A percentile compares a stretch with the other conserved stretches of the same genome.
These are phyloP conservation scores for Hansenula sp. DNA, from an alignment of 1,139 yeast genomes.

Conservation along the genomic window DNA sequence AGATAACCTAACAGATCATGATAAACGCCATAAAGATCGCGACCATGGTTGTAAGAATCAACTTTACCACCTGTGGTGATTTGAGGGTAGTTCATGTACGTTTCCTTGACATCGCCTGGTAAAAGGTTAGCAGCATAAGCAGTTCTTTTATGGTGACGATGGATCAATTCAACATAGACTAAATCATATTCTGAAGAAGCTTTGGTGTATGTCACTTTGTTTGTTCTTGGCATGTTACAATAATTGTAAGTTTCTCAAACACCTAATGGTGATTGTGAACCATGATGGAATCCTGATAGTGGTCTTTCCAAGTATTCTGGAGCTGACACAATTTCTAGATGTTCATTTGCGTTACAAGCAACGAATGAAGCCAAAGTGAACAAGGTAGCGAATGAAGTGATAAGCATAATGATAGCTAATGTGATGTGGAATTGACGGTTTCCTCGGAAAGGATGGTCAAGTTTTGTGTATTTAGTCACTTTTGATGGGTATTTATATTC, in stretches of 20 bases:
- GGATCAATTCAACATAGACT: constrained; percentile 33
- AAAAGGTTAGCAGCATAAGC: constrained; percentile 31
- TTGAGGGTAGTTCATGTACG: constrained; percentile 31
- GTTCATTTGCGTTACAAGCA: constrained; percentile 3
- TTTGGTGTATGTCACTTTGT: constrained; percentile 24
- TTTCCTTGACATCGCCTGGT: constrained; percentile 27
- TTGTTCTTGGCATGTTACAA: constrained; percentile 39
- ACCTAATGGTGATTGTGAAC: constrained; percentile 23
- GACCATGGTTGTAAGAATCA: constrained; percentile 34
- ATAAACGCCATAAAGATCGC: constrained; percentile 31
- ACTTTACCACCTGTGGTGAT: constrained; percentile 33
- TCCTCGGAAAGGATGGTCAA: not conserved
- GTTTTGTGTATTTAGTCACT: not conserved
- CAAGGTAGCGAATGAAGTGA: not conserved
- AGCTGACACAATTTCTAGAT: constrained; percentile 11
- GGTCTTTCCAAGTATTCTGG: constrained; percentile 15
- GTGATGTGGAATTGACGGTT: not conserved
- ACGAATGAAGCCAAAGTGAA: constrained; percentile 4
- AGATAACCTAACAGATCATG: constrained; percentile 27
- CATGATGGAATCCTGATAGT: constrained; percentile 25
- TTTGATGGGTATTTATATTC: not conserved
- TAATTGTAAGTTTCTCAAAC: constrained; percentile 32
- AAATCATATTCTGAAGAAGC: constrained; percentile 23
- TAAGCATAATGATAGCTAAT: not conserved
- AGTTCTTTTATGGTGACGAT: constrained; percentile 38